Conservation (phyloP, 805 yeast species). For the Cyberlindnera americana region DNA sequence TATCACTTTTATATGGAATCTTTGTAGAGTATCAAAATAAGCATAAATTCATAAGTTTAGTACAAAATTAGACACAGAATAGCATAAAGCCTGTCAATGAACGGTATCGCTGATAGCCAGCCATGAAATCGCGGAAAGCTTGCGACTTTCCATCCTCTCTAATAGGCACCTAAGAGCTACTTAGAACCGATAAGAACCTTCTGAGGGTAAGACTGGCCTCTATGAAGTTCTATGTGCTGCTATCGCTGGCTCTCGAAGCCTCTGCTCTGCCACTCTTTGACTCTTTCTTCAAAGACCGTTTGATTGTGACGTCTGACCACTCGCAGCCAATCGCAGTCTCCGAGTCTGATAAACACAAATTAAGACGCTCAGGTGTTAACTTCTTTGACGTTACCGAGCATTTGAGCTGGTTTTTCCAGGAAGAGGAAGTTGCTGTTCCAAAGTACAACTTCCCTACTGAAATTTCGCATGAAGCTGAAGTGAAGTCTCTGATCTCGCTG, state of each 20-base stretch:
- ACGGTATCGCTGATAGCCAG: no score
- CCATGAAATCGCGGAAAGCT: no score
- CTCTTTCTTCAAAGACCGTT: conserved; percentile 6
- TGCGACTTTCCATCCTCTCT: no score
- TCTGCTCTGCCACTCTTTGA: conserved; percentile 2
- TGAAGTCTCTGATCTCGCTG: conserved; percentile 37
- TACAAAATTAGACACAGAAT: no score
- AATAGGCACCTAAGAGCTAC: no score
- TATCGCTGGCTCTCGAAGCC: conserved; percentile 1
- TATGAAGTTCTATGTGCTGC: conserved; percentile 2
- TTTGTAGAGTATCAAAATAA: background rate
- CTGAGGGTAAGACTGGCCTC: background rate
- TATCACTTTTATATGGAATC: no score
- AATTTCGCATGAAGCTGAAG: conserved; percentile 34
- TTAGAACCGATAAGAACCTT: no score
- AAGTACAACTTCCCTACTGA: conserved; percentile 48
- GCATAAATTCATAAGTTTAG: background rate
- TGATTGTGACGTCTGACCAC: conserved; percentile 18
- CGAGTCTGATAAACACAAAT: conserved; percentile 42
- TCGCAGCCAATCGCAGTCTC: conserved; percentile 28
- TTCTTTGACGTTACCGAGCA: conserved; percentile 65
- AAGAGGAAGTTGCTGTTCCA: conserved; percentile 26
- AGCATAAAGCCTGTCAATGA: no score
- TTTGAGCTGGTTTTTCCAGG: conserved; percentile 18
- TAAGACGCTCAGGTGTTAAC: conserved; percentile 44